Evolutionary conservation across 371 early-diverging fungal species (phyloP).

Genomic region (Cokeromyces recurvatus): DNA sequence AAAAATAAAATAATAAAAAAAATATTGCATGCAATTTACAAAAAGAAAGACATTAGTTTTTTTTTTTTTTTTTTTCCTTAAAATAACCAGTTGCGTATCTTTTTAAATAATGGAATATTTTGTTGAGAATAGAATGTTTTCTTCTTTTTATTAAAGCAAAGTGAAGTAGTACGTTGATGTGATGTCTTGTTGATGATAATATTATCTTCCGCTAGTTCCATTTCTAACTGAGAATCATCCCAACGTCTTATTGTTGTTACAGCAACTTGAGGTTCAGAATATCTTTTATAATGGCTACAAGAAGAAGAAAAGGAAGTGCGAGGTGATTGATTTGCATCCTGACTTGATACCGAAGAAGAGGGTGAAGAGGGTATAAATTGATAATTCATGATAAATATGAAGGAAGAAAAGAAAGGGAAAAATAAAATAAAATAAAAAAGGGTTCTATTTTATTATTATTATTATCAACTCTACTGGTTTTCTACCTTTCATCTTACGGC

Average conservation of each 20-base stretch:
- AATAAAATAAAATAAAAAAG: background rate
- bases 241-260: conserved; percentile 10
- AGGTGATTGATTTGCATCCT: conserved; percentile 9
- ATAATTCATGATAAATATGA: conserved; percentile 3
- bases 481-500: too few relatives aligned
- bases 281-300: background rate
- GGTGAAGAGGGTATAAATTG: conserved; percentile 12
- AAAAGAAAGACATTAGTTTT: too few relatives aligned
- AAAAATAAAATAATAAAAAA: too few relatives aligned
- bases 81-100: too few relatives aligned
- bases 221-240: conserved; percentile 28
- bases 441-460: too few relatives aligned
- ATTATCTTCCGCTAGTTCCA: conserved; percentile 29
- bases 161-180: conserved; percentile 17
- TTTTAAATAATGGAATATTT: conserved; percentile 15
- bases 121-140: too few relatives aligned
- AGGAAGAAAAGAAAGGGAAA: background rate
- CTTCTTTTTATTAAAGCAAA: conserved; percentile 13
- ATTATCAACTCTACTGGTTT: too few relatives aligned
- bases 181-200: conserved; percentile 13
- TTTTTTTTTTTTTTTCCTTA: too few relatives aligned
- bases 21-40: too few relatives aligned
- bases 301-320: conserved; percentile 12
- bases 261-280: conserved; percentile 6
- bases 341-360: conserved; percentile 11